Evolutionary conservation across 2,329 filamentous ascomycete genomes (phyloP).

Genomic region (Nannizziopsis arthrosporioides): DNA sequence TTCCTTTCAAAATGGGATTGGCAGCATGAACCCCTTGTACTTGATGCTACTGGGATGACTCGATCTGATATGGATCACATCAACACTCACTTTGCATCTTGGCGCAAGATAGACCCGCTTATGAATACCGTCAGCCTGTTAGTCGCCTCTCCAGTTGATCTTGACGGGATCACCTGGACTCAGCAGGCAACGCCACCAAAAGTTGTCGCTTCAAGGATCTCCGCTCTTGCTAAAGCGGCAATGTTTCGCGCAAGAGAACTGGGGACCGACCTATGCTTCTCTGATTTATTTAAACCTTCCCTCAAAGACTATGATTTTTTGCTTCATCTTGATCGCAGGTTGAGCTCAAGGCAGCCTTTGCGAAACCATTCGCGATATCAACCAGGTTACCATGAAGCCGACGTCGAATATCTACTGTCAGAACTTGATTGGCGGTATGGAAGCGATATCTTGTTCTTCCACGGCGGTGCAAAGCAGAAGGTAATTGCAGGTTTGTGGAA

Average conservation of each 20-base stretch:
- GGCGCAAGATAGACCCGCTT: constrained; percentile 75
- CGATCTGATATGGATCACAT: constrained; percentile 51
- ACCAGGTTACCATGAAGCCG: constrained; percentile 37
- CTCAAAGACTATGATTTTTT: constrained; percentile 74
- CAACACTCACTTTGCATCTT: constrained; percentile 62
- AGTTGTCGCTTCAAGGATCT: constrained; percentile 75
- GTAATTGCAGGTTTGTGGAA: constrained; percentile 56
- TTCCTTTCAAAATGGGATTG: constrained; percentile 87
- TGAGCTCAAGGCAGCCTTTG: constrained; percentile 26
- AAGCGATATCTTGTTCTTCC: constrained; percentile 67
- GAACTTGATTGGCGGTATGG: constrained; percentile 59
- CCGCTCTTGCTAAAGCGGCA: constrained; percentile 65
- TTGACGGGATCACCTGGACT: constrained; percentile 69
- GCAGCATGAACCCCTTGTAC: constrained; percentile 66
- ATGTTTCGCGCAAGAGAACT: constrained; percentile 48
- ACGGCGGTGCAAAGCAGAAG: constrained; percentile 48
- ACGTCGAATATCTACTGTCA: constrained; percentile 50
- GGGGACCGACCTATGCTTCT: constrained; percentile 43
- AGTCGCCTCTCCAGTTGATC: constrained; percentile 66
- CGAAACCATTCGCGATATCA: constrained; percentile 74
- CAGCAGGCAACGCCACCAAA: constrained; percentile 58
- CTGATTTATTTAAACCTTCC: constrained; percentile 59
- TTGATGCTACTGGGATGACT: constrained; percentile 60
- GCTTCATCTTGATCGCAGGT: constrained; percentile 54
- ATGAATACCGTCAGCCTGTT: constrained; percentile 78